Conservation (phyloP, 192 early-diverging fungal species). For the Coemansia javaensis region DNA sequence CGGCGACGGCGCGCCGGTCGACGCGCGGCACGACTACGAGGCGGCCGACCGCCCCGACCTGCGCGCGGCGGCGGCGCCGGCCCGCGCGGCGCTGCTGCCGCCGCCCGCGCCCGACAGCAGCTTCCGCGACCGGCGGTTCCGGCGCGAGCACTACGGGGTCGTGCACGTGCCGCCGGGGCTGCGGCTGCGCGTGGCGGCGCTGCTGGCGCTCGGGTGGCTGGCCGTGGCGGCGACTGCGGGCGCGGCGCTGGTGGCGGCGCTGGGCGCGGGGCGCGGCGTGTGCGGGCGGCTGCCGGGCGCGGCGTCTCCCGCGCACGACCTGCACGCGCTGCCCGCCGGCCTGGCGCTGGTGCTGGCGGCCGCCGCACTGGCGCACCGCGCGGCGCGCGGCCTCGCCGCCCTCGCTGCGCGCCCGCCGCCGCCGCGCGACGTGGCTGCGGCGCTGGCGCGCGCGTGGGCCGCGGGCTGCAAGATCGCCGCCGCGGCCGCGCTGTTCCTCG, state of each 20-base stretch:
- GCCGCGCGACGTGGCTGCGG: too few relatives aligned
- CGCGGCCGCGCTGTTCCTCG: slow-evolving; percentile 17
- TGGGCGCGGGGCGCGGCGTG: slow-evolving; percentile 49
- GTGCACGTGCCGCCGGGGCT: slow-evolving; percentile 73
- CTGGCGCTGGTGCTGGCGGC: slow-evolving; percentile 51
- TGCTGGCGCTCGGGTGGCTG: slow-evolving; percentile 29
- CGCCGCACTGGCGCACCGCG: slow-evolving; percentile 10
- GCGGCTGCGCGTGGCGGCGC: slow-evolving; percentile 8
- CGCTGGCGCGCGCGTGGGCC: slow-evolving; percentile 11
- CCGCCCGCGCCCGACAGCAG: slow-evolving; percentile 32
- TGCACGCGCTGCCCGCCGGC: slow-evolving; percentile 72
- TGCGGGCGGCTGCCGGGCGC: slow-evolving; percentile 14
- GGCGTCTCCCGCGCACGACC: slow-evolving; percentile 66
- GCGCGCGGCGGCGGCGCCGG: slow-evolving; percentile 13
- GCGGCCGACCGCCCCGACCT: slow-evolving; percentile 55
- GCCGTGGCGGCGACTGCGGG: slow-evolving; percentile 38
- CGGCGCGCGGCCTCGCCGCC: not conserved
- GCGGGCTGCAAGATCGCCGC: slow-evolving; percentile 6
- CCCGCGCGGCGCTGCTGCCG: too few relatives aligned
- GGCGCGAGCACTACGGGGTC: slow-evolving; percentile 58
- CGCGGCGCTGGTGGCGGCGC: slow-evolving; percentile 47
- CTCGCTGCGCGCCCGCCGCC: slow-evolving; percentile 4
- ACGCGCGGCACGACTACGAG: slow-evolving; percentile 56
- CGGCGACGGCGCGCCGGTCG: slow-evolving; percentile 49
- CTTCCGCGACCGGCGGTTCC: slow-evolving; percentile 53